These are phyloP conservation scores for Xylariaceae sp. DNA, from an alignment of 2,329 filamentous ascomycete species.

Conservation along the genomic window DNA sequence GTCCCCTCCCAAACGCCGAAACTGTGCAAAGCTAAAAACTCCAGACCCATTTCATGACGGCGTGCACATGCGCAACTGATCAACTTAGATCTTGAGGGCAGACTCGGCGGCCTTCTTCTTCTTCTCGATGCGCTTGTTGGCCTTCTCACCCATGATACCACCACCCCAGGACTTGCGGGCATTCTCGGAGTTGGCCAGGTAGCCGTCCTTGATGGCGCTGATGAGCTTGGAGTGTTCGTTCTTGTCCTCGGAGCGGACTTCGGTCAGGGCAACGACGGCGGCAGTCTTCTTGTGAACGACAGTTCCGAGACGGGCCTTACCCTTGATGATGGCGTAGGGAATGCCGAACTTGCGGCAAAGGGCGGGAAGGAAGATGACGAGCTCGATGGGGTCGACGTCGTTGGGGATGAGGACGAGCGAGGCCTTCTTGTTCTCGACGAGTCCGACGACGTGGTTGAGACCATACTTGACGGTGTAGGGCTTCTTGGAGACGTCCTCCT, in stretches of 20 bases:
- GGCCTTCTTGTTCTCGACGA: conserved; percentile 99
- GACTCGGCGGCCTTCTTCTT: conserved; percentile 89
- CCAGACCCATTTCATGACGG: conserved; percentile 28
- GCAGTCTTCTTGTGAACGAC: conserved; percentile 99
- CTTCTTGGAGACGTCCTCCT: conserved; percentile 99
- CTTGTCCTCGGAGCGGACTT: conserved; percentile 98
- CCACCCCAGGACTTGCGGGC: conserved; percentile 93
- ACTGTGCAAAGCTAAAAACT: conserved; percentile 34
- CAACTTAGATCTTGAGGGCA: conserved; percentile 90
- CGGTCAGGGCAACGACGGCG: conserved; percentile 90
- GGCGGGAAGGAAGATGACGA: conserved; percentile 97
- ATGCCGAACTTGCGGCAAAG: conserved; percentile 99
- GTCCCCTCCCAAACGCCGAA: conserved; percentile 33
- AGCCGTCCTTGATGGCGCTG: conserved; percentile 95
- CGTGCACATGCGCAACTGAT: conserved; percentile 11
- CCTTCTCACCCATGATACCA: conserved; percentile 98
- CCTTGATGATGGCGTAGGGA: conserved; percentile 98
- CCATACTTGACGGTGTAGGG: conserved; percentile 99
- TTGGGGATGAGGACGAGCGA: conserved; percentile 97
- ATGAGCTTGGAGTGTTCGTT: conserved; percentile 95
- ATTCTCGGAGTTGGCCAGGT: conserved; percentile 92
- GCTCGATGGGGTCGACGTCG: conserved; percentile 98
- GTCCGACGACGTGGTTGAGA: conserved; percentile 97
- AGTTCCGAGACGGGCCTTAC: conserved; percentile 97
- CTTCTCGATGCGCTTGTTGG: conserved; percentile 72